A percentile compares a stretch with the other conserved stretches of the same genome.
Conservation (phyloP, 495 filamentous ascomycete genomes). For the Aspergillus ostianus region DNA sequence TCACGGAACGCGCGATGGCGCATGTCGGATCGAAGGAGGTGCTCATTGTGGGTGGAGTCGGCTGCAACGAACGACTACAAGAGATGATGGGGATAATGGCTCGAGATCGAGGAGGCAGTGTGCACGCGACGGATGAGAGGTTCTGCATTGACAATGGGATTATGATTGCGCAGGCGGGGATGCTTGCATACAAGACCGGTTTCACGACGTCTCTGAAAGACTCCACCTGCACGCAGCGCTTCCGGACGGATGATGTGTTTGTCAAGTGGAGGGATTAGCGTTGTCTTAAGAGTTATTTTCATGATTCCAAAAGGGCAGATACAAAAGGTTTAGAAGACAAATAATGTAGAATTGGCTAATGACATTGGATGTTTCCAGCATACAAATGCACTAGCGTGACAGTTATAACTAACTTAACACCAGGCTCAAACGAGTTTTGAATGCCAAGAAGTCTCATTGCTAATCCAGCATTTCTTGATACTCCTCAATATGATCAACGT, state of each 20-base stretch:
- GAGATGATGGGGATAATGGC: constrained; percentile 99
- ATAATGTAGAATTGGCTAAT: background rate
- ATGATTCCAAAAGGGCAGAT: background rate
- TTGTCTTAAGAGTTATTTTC: background rate
- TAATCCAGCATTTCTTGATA: background rate
- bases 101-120: constrained; percentile 79
- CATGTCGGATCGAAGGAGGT: constrained; percentile 91
- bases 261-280: constrained; percentile 79
- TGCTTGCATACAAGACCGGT: constrained; percentile 79
- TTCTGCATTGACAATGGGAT: constrained; percentile 99
- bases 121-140: constrained; percentile 93
- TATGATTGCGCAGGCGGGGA: constrained; percentile 97
- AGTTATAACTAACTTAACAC: background rate
- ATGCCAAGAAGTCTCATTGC: background rate
- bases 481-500: background rate
- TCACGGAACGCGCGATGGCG: constrained; percentile 97
- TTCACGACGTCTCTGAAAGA: constrained; percentile 74
- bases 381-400: background rate
- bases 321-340: background rate
- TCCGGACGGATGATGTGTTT: constrained; percentile 90
- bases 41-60: constrained; percentile 94
- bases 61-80: constrained; percentile 93
- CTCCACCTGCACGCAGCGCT: constrained; percentile 88
- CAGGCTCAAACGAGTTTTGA: background rate
- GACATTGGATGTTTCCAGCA: background rate